Evolutionary conservation across 805 yeast species (phyloP).

Genomic region (Ogataea paraovalis): DNA sequence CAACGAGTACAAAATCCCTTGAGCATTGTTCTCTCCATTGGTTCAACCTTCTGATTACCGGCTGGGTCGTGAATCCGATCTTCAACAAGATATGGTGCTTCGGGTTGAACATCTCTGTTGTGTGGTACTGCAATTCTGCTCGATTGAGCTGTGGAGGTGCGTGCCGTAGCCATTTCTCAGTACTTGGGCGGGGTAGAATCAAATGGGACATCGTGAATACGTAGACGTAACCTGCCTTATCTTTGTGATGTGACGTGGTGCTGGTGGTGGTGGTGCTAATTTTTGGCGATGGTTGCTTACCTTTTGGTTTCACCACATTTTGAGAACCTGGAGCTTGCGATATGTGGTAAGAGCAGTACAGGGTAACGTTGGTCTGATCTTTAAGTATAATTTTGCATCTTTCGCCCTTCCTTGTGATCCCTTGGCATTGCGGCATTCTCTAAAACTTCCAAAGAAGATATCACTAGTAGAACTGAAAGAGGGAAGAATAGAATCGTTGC

Average conservation of each 20-base stretch:
- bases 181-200: slow-evolving; percentile 23
- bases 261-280: too few species aligned
- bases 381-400: slow-evolving; percentile 34
- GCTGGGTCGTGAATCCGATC: slow-evolving; percentile 51
- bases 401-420: slow-evolving; percentile 38
- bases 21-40: slow-evolving; percentile 54
- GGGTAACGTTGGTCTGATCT: slow-evolving; percentile 8
- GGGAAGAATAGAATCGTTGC: too few species aligned
- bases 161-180: slow-evolving; percentile 37
- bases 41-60: slow-evolving; percentile 37
- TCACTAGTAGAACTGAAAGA: background rate
- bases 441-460: background rate
- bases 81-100: slow-evolving; percentile 40
- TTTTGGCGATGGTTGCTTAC: too few species aligned
- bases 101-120: slow-evolving; percentile 35
- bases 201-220: slow-evolving; percentile 45
- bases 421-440: slow-evolving; percentile 37
- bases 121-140: slow-evolving; percentile 13
- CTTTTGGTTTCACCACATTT: background rate
- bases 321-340: slow-evolving; percentile 6
- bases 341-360: slow-evolving; percentile 36
- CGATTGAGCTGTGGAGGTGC: slow-evolving; percentile 13
- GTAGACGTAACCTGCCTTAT: slow-evolving; percentile 43
- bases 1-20: slow-evolving; percentile 39
- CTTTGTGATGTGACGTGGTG: too few species aligned